phyloP scores from a whole-genome alignment of 805 yeast species.

The Pichia thaimueangensis region DNA sequence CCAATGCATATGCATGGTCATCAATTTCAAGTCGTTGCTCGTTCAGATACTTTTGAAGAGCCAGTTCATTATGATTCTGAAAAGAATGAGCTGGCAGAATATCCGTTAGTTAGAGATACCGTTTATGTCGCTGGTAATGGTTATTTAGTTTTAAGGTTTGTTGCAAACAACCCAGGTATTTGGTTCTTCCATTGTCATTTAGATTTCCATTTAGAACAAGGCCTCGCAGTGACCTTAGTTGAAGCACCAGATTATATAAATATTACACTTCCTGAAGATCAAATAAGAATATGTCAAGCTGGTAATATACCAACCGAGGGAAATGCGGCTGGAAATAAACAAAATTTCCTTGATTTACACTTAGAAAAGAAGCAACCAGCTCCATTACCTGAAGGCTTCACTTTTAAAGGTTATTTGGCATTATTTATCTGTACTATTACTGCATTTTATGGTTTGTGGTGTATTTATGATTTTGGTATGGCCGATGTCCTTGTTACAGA shows the following conservation, averaged over 20 bases:
- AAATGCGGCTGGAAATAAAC: conserved; percentile 64
- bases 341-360: conserved; percentile 48
- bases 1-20: conserved; percentile 97
- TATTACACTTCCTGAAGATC: conserved; percentile 46
- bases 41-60: conserved; percentile 51
- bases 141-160: conserved; percentile 61
- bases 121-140: conserved; percentile 63
- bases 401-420: conserved; percentile 63
- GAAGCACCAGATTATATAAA: conserved; percentile 53
- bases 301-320: conserved; percentile 46
- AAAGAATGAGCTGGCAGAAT: conserved; percentile 42
- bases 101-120: conserved; percentile 67
- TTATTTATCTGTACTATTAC: conserved; percentile 44
- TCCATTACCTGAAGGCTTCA: conserved; percentile 68
- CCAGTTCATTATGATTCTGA: conserved; percentile 48
- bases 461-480: conserved; percentile 60
- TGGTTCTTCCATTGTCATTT: conserved; percentile 94
- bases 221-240: conserved; percentile 62
- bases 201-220: conserved; percentile 82
- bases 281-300: conserved; percentile 41
- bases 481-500: conserved; percentile 45
- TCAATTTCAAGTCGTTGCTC: conserved; percentile 72
- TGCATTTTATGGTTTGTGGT: conserved; percentile 54
- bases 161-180: conserved; percentile 84
- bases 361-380: conserved; percentile 56